A percentile compares a stretch with the other conserved stretches of the same genome.
Conservation (phyloP, 2,329 filamentous ascomycete species). For the Aspergillus spinulosporus region DNA sequence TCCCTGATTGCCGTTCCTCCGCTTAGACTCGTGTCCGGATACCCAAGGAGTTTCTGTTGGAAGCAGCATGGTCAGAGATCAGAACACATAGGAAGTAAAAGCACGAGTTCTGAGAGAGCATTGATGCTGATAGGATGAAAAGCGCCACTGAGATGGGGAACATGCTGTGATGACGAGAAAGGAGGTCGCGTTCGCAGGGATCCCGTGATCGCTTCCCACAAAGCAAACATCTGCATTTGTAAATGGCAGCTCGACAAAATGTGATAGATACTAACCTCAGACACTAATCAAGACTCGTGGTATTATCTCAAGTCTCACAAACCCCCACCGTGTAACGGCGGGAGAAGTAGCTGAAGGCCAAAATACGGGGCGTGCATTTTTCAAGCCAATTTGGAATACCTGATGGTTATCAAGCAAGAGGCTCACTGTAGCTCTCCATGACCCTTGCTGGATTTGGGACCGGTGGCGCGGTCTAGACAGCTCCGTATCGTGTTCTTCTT, state of each 20-base stretch:
- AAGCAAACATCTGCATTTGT: constrained; percentile 1
- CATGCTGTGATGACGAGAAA: constrained; percentile 11
- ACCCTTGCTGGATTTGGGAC: background rate
- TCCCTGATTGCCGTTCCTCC: background rate
- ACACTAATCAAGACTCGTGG: background rate
- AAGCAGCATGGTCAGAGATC: constrained; percentile 4
- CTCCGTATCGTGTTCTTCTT: constrained; percentile 9
- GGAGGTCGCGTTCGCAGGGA: constrained; percentile 3
- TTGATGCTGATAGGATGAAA: constrained; percentile 9
- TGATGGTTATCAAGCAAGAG: background rate
- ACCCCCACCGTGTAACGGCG: constrained; percentile 1
- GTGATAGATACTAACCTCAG: background rate
- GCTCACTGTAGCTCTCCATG: background rate
- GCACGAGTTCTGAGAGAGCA: background rate
- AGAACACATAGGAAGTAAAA: background rate
- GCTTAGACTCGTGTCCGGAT: background rate
- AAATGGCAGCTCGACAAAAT: background rate
- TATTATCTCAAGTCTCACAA: background rate
- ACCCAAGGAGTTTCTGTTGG: background rate
- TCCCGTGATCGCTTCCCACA: constrained; percentile 12
- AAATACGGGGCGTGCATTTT: background rate
- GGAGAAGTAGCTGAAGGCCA: background rate
- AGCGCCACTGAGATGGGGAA: constrained; percentile 12
- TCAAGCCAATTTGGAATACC: background rate
- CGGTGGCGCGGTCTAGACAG: constrained; percentile 10